Conservation (phyloP, 768 basidiomycete genomes). For the Russula dissimulans region DNA sequence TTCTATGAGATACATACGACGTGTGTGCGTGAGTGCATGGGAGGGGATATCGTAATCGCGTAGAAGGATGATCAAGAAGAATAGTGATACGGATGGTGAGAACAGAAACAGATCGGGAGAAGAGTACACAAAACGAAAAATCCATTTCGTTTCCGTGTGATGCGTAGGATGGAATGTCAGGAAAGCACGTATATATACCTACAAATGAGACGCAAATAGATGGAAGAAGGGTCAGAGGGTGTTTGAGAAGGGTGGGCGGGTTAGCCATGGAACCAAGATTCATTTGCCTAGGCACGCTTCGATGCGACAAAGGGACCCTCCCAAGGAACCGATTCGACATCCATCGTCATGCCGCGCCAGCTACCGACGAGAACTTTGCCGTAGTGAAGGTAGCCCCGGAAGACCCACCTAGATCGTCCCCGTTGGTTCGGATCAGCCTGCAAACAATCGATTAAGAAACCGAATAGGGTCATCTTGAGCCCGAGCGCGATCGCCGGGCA, state of each 20-base stretch:
- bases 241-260: background rate
- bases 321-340: slow-evolving; percentile 40
- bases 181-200: slow-evolving; percentile 7
- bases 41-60: slow-evolving; percentile 3
- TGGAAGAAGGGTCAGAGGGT: background rate
- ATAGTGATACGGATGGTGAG: slow-evolving; percentile 4
- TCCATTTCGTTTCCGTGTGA: slow-evolving; percentile 2
- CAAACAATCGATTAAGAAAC: background rate
- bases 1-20: slow-evolving; percentile 13
- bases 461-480: background rate
- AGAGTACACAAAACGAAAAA: slow-evolving; percentile 7
- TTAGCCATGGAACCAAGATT: background rate
- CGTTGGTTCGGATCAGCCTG: slow-evolving; percentile 9
- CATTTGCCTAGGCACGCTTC: slow-evolving; percentile 25
- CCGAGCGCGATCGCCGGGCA: background rate
- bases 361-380: slow-evolving; percentile 61
- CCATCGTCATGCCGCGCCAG: slow-evolving; percentile 47
- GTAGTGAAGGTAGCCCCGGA: slow-evolving; percentile 64
- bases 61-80: slow-evolving; percentile 8
- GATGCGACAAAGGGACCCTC: slow-evolving; percentile 62
- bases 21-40: background rate
- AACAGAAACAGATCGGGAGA: background rate
- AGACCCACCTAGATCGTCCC: slow-evolving; percentile 32
- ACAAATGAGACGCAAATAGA: slow-evolving; percentile 2
- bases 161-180: slow-evolving; percentile 1